phyloP scores from a whole-genome alignment of 225 moss, liverwort and hornwort species.

The Bryoerythrophyllum caledonicum region DNA sequence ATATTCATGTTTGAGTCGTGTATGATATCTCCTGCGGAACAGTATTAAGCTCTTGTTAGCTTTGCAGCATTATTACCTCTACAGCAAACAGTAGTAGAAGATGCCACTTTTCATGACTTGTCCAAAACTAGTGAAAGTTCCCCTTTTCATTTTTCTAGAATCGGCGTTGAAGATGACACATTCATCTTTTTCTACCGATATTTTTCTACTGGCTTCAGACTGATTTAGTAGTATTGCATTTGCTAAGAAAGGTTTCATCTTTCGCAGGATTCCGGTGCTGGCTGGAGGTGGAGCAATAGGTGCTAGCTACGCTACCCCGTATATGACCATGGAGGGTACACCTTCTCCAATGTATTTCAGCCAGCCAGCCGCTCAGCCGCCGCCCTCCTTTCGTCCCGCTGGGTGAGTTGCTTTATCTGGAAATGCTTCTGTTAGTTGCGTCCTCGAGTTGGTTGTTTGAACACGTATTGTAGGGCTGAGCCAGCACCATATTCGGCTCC shows the following conservation, averaged over 20 bases:
- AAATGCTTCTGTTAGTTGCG: slow-evolving; percentile 2
- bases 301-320: slow-evolving; percentile 78
- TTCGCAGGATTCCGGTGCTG: slow-evolving; percentile 90
- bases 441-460: neutral
- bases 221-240: neutral
- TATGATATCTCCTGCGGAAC: neutral
- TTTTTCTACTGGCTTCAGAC: neutral
- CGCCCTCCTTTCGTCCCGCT: slow-evolving; percentile 75
- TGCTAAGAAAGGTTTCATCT: slow-evolving; percentile 6
- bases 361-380: slow-evolving; percentile 70
- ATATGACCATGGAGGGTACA: slow-evolving; percentile 89
- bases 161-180: neutral
- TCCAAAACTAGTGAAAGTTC: neutral
- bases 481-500: slow-evolving; percentile 8
- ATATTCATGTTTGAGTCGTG: neutral
- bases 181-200: neutral
- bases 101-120: neutral
- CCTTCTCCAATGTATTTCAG: slow-evolving; percentile 87
- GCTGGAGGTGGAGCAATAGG: slow-evolving; percentile 87
- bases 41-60: neutral
- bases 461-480: slow-evolving; percentile 2
- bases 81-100: neutral
- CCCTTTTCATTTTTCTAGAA: neutral
- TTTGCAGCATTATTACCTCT: neutral
- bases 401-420: slow-evolving; percentile 61